These are phyloP conservation scores for Aspergillus spinulosporus DNA, from an alignment of 2,329 filamentous ascomycete species.

Conservation along the genomic window DNA sequence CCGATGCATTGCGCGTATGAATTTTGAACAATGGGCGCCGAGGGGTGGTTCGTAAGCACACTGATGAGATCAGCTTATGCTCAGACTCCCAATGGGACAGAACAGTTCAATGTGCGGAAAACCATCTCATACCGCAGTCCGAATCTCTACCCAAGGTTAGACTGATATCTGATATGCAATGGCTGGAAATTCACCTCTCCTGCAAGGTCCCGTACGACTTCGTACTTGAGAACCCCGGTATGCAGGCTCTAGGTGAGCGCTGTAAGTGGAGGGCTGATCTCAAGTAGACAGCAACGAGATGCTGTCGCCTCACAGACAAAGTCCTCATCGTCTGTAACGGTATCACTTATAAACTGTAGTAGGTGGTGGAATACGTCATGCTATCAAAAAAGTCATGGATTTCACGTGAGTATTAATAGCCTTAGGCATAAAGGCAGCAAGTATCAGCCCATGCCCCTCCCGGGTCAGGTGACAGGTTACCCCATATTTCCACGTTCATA, in stretches of 20 bases:
- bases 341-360: background rate
- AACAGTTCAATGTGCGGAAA: background rate
- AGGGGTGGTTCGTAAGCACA: background rate
- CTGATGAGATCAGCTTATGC: constrained; percentile 1
- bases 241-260: background rate
- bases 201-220: constrained; percentile 13
- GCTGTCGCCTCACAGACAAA: constrained; percentile 10
- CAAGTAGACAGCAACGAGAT: constrained; percentile 16
- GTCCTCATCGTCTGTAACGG: constrained; percentile 16
- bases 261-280: constrained; percentile 7
- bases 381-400: background rate
- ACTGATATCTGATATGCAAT: background rate
- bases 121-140: constrained; percentile 16
- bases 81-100: background rate
- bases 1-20: constrained; percentile 11
- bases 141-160: constrained; percentile 18
- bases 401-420: background rate
- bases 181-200: constrained; percentile 22
- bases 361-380: constrained; percentile 2
- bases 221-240: background rate
- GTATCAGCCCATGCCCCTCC: background rate
- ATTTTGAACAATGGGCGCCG: background rate
- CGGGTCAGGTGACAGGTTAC: background rate
- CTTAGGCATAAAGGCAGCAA: background rate
- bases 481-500: constrained; percentile 1